Evolutionary conservation across 2,329 filamentous ascomycete genomes (phyloP), one percentile per base, ranked within the genome.

Genomic region (Talaromyces albobiverticillius): DNA sequence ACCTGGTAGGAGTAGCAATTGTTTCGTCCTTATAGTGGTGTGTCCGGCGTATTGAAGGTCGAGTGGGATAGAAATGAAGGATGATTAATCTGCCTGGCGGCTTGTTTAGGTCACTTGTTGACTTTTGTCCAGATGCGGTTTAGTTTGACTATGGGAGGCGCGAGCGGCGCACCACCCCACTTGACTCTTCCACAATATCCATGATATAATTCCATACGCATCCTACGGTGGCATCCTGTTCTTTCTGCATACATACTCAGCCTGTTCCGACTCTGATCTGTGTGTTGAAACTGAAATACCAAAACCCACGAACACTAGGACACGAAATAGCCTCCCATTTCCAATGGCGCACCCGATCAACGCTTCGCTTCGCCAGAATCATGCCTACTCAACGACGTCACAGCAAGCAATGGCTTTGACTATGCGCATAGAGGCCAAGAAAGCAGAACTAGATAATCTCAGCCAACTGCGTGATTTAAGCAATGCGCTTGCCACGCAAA

Each of bases 351-450:
- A 46, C 45, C 49, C 49, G 11, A 46, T 52, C n/a, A 52, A 52
- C 11, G 57, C 67, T 29, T 62, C 66, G 4, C 55, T 70, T 51
- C 69, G 70, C 20, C 69, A 69, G 47, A 59, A 64, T 47, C 64
- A 61, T 41, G 60, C 57, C 36, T 58, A 65, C 48, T 55, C 66
- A 61, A 61, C 64, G 48, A 55, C 60, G 31, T 60, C 74, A 61
- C 60, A 69, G 46, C 81, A 83, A 62, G 82, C 82, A 7, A 81
- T 82, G 1, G 74, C 77, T 26, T 73, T 87, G n/a, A 73, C 82
- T 49, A 75, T 81, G 32, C 82, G 83, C 62, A 84, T 87, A 63
- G 77, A 80, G 56, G 79, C 83, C 60, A 87, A 87, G 72, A 82
- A 81, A 61, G 74, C 78, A 32, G 84, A 87, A 64, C 74, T 87